Conservation (phyloP, 2,329 filamentous ascomycete genomes). For the Trichophyton simii region DNA sequence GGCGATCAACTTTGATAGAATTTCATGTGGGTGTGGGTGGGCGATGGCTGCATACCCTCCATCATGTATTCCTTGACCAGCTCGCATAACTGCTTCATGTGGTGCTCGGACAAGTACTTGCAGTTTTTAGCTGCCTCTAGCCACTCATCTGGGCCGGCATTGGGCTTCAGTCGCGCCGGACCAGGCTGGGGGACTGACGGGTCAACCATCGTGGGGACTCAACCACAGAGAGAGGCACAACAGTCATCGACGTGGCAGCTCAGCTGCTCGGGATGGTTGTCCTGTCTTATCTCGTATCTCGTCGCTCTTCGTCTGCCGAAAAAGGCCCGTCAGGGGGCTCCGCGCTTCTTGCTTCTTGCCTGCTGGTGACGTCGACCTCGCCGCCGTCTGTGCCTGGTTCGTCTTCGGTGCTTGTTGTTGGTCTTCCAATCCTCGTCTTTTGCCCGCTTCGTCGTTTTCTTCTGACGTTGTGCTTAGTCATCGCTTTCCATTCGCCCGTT, state of each 20-base stretch:
- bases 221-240: background rate
- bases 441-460: background rate
- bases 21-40: background rate
- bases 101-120: conserved; percentile 86
- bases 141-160: conserved; percentile 89
- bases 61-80: conserved; percentile 98
- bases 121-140: conserved; percentile 92
- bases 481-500: background rate
- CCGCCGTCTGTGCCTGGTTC: background rate
- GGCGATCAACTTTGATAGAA: background rate
- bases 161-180: conserved; percentile 69
- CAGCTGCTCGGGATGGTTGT: too few species aligned
- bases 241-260: background rate
- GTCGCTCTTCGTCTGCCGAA: background rate
- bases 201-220: conserved; percentile 23
- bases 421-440: background rate
- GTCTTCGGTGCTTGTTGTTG: background rate
- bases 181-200: conserved; percentile 73
- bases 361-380: too few species aligned
- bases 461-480: background rate
- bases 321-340: background rate
- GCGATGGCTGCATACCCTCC: conserved; percentile 55
- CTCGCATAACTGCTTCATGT: conserved; percentile 98
- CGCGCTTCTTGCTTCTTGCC: background rate
- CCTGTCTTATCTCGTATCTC: background rate